These are phyloP conservation scores for Panicum virgatum DNA, from an alignment of 202 grass and related monocot species.

Conservation along the genomic window DNA sequence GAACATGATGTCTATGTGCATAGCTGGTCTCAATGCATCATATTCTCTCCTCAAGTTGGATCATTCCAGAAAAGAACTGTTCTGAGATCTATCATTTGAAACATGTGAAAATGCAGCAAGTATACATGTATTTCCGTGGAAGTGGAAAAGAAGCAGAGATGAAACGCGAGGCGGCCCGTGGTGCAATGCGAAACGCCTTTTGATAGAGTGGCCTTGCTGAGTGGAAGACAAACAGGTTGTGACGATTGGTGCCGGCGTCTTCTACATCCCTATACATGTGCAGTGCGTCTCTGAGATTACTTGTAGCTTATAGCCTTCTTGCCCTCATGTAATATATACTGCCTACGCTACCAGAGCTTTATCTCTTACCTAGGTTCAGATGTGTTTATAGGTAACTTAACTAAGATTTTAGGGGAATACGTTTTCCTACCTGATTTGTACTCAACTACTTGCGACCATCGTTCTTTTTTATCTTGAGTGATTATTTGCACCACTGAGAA, in stretches of 20 bases:
- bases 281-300: conserved; percentile 12
- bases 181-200: conserved; percentile 72
- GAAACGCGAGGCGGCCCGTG: conserved; percentile 64
- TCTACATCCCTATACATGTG: conserved; percentile 48
- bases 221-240: conserved; percentile 40
- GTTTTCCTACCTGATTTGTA: not conserved
- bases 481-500: conserved; percentile 5
- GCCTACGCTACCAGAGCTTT: not conserved
- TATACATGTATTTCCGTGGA: conserved; percentile 87
- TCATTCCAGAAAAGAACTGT: not conserved
- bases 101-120: conserved; percentile 64
- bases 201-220: conserved; percentile 43
- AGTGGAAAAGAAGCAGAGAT: conserved; percentile 76
- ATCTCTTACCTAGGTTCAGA: conserved; percentile 40
- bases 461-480: conserved; percentile 12
- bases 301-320: conserved; percentile 17
- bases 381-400: conserved; percentile 40
- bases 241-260: conserved; percentile 19
- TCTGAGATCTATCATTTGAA: conserved; percentile 27
- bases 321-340: conserved; percentile 46
- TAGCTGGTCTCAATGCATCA: not conserved
- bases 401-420: conserved; percentile 3
- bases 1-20: not conserved
- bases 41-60: not conserved
- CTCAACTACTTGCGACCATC: not conserved